Evolutionary conservation across 257 asterid species (phyloP).

Genomic region (Linderniella brevidens): DNA sequence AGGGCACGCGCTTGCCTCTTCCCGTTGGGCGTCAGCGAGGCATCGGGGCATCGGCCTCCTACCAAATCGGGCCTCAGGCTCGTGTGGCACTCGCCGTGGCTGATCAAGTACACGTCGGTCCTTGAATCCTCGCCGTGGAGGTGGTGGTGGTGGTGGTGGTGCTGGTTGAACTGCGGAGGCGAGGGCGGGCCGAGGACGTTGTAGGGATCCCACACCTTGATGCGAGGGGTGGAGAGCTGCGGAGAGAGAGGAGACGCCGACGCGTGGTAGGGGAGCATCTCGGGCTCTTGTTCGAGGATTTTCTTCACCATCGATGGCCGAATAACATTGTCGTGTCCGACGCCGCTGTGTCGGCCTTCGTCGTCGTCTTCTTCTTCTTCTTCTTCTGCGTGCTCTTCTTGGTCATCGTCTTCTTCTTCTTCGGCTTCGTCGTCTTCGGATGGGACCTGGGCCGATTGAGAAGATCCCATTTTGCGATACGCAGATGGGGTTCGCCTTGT

Average conservation of each 20-base stretch:
- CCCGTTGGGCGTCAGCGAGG: constrained; percentile 84
- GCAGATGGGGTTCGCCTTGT: too few species aligned
- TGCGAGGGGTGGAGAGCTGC: constrained; percentile 82
- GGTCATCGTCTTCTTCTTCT: constrained; percentile 24
- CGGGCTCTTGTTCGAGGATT: constrained; percentile 86
- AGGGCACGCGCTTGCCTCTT: constrained; percentile 89
- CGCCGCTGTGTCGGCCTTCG: constrained; percentile 13
- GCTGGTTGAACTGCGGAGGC: constrained; percentile 27
- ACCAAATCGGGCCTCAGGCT: constrained; percentile 89
- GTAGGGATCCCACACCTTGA: constrained; percentile 96
- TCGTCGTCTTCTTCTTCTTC: constrained; percentile 22
- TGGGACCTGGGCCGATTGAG: constrained; percentile 50
- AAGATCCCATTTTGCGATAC: constrained; percentile 40
- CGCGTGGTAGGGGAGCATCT: constrained; percentile 91
- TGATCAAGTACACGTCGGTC: constrained; percentile 62
- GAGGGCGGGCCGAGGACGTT: constrained; percentile 68
- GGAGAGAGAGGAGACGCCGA: constrained; percentile 97
- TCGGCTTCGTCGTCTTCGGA: constrained; percentile 35
- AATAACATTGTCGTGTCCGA: constrained; percentile 13
- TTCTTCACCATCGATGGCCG: constrained; percentile 42
- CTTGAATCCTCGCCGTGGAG: constrained; percentile 29
- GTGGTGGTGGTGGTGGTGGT: constrained; percentile 18
- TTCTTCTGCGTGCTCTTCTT: constrained; percentile 11
- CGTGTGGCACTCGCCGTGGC: constrained; percentile 90
- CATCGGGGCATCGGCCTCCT: constrained; percentile 77